Evolutionary conservation across 1,284 basidiomycete species (phyloP), one percentile per base, ranked within the genome.

Genomic region (Schizophyllum amplum): DNA sequence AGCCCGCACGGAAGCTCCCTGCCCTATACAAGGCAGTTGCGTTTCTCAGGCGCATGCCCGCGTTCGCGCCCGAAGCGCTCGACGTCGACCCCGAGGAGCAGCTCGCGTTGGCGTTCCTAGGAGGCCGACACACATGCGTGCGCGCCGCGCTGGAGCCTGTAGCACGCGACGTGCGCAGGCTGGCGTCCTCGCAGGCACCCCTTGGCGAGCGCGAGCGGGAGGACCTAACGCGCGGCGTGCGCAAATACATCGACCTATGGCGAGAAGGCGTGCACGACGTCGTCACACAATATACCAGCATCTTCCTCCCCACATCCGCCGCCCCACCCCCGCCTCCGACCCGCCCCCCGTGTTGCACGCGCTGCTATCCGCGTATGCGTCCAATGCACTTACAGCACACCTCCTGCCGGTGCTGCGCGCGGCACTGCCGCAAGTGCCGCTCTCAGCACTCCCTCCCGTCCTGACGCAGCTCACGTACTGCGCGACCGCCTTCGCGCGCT

Each of bases 381-480:
- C 78, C 3, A 74, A 79, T 51, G 74, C 77, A 4, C 71, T 84
- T 47, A 74, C 72, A 25, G 67, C 69, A 1, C 74, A 82, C 51
- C 78, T 91, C 22, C 77, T 92, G 58, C 79, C 83, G 4, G 72
- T 83, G 5, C 76, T 94, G 24, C 71, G 75, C 17, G 73, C 78
- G 5, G 77, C 87, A 47, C 75, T 87, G 24, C 80, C 71, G 2
- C 75, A 78, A 55, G 68, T 71, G 55, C 78, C 89, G 0, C 79
- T 76, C 5, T 62, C 87, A 0, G 76, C 87, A 1, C 80, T 96
- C 52, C 85, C 88, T 1, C 88, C 93, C 6, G 79, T 97, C 52
- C 82, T 95, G 55, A 94, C 94, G 0, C 94, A 97, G 65, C 80
- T 98, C 51, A 90, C 90, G 7, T 97, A 97, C 71, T 96, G 93